These are phyloP conservation scores for Paecilomyces formosus DNA, from an alignment of 2,329 filamentous ascomycete genomes.

Conservation along the genomic window DNA sequence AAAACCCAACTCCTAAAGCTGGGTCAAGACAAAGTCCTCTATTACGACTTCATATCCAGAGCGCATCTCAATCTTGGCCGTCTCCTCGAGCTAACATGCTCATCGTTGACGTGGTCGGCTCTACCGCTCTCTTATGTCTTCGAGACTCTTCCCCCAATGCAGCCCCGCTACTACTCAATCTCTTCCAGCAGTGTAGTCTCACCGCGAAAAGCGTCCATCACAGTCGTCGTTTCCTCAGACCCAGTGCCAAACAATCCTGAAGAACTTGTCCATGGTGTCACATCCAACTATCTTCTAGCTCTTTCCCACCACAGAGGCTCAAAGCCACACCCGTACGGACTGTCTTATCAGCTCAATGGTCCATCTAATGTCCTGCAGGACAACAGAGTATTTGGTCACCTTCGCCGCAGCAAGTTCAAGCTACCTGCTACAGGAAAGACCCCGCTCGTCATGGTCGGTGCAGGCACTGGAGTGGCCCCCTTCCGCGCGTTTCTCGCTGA, in stretches of 20 bases:
- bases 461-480: slow-evolving; percentile 46
- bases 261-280: slow-evolving; percentile 75
- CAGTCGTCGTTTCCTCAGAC: slow-evolving; percentile 77
- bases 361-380: slow-evolving; percentile 89
- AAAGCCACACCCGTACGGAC: slow-evolving; percentile 66
- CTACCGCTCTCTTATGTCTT: slow-evolving; percentile 14
- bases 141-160: slow-evolving; percentile 12
- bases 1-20: slow-evolving; percentile 77
- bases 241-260: slow-evolving; percentile 60
- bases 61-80: slow-evolving; percentile 59
- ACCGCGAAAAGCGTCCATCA: slow-evolving; percentile 60
- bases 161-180: slow-evolving; percentile 17
- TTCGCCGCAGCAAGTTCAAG: slow-evolving; percentile 95
- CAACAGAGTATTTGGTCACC: slow-evolving; percentile 80
- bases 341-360: slow-evolving; percentile 73
- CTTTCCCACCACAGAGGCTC: slow-evolving; percentile 49
- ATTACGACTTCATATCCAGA: slow-evolving; percentile 66
- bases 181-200: slow-evolving; percentile 18
- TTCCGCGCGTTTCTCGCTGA: slow-evolving; percentile 39
- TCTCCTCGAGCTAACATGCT: slow-evolving; percentile 11
- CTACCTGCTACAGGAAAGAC: slow-evolving; percentile 49
- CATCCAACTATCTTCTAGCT: slow-evolving; percentile 87
- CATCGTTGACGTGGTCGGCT: slow-evolving; percentile 6
- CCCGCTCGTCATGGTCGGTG: slow-evolving; percentile 47
- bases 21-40: slow-evolving; percentile 78